A percentile compares a stretch with the other conserved stretches of the same genome.
Evolutionary conservation across 2,329 filamentous ascomycete species (phyloP).

Genomic region (Calonectria honghensis): DNA sequence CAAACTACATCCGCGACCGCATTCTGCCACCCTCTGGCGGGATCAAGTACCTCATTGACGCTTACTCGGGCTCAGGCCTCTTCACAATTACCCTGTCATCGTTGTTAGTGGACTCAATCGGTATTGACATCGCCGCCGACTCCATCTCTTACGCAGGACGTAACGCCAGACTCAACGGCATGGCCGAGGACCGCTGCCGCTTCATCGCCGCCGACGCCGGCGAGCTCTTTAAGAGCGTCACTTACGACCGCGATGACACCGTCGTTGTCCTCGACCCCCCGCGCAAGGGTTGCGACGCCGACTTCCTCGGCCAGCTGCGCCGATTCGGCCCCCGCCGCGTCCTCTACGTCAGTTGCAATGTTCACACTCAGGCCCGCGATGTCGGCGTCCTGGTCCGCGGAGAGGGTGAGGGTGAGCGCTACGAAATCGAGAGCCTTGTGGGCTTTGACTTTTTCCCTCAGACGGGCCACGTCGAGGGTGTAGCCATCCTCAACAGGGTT

Average conservation of each 20-base stretch:
- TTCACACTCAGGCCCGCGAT: slow-evolving; percentile 97
- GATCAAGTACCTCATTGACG: slow-evolving; percentile 94
- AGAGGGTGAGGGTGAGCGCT: slow-evolving; percentile 70
- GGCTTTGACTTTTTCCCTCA: slow-evolving; percentile 99
- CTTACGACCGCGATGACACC: slow-evolving; percentile 85
- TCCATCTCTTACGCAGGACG: slow-evolving; percentile 86
- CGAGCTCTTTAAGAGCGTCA: slow-evolving; percentile 85
- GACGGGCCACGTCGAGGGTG: slow-evolving; percentile 81
- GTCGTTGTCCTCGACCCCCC: slow-evolving; percentile 98
- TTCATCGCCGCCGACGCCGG: slow-evolving; percentile 94
- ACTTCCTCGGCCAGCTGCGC: slow-evolving; percentile 88
- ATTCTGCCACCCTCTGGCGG: slow-evolving; percentile 75
- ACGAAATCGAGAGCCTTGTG: slow-evolving; percentile 91
- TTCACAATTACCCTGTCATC: slow-evolving; percentile 95
- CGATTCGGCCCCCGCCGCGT: slow-evolving; percentile 85
- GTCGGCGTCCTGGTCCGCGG: slow-evolving; percentile 91
- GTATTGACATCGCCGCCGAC: slow-evolving; percentile 90
- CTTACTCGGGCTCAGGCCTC: slow-evolving; percentile 96
- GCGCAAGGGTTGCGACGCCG: slow-evolving; percentile 92
- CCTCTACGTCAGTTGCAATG: slow-evolving; percentile 97
- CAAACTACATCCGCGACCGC: slow-evolving; percentile 87
- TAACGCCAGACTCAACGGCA: slow-evolving; percentile 86
- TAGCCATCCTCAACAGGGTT: slow-evolving; percentile 77
- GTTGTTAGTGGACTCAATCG: slow-evolving; percentile 88
- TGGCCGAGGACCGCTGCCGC: slow-evolving; percentile 79